These are phyloP conservation scores for Myrica gale DNA, from an alignment of 306 rosid species.

Conservation along the genomic window DNA sequence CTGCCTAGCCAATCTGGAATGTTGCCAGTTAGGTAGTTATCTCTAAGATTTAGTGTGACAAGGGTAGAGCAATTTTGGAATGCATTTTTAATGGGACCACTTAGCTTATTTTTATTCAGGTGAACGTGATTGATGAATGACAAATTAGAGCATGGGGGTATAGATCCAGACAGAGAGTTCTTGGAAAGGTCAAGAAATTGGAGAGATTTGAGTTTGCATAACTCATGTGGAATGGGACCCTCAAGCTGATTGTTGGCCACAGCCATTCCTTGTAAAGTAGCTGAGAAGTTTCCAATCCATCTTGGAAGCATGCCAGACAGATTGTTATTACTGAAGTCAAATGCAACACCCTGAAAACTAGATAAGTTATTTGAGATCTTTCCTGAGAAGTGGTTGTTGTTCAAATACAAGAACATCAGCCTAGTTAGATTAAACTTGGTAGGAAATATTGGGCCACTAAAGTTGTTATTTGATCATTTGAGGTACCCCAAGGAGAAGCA, in stretches of 20 bases:
- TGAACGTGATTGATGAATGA: no score
- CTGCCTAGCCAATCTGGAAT: no score
- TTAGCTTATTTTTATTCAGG: not conserved
- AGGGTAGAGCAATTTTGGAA: not conserved
- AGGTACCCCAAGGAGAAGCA: not conserved
- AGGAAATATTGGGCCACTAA: not conserved
- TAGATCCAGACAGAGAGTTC: not conserved
- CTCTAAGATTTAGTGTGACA: not conserved
- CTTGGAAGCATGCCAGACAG: constrained; percentile 1
- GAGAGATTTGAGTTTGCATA: not conserved
- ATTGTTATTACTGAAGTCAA: not conserved
- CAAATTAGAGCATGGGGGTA: not conserved
- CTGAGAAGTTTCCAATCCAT: not conserved
- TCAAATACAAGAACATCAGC: not conserved
- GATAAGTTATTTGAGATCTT: not conserved
- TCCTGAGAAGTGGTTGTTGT: not conserved
- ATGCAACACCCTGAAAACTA: not conserved
- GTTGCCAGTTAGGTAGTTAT: not conserved
- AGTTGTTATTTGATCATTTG: not conserved
- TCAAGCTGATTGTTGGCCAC: not conserved
- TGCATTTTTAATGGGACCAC: not conserved
- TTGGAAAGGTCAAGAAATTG: not conserved
- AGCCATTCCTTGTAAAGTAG: not conserved
- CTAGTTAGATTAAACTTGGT: not conserved
- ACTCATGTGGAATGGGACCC: not conserved